These are phyloP conservation scores for Aspergillus coremiiformis DNA, from an alignment of 495 filamentous ascomycete species.

Conservation along the genomic window DNA sequence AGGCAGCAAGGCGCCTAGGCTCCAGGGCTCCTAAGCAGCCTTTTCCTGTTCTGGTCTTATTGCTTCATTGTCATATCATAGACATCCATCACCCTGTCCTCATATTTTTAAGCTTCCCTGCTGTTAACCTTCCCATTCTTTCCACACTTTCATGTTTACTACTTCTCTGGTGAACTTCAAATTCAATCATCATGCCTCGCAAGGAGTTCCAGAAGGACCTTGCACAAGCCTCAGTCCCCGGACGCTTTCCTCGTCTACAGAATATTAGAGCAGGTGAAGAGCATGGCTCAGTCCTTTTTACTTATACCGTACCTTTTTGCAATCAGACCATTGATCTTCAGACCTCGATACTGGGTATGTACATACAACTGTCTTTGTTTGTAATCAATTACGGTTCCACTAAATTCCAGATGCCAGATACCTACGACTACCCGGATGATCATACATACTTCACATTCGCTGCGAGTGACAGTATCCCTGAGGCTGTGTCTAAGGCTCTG, in stretches of 20 bases:
- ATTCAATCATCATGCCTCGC: constrained; percentile 6
- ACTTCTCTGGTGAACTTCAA: neutral
- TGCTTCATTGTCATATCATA: neutral
- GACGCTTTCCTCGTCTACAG: constrained; percentile 31
- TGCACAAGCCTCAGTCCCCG: constrained; percentile 25
- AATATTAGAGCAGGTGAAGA: constrained; percentile 49
- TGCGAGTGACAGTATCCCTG: constrained; percentile 42
- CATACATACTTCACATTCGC: constrained; percentile 57
- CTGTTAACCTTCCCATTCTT: neutral
- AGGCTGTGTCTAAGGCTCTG: constrained; percentile 38
- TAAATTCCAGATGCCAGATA: constrained; percentile 29
- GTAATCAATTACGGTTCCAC: too few species aligned
- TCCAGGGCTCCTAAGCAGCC: neutral
- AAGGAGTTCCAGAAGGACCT: constrained; percentile 34
- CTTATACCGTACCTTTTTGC: constrained; percentile 26
- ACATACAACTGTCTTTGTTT: too few species aligned
- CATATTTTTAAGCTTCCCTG: neutral
- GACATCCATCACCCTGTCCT: neutral
- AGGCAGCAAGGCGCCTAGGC: neutral
- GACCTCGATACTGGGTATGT: constrained; percentile 48
- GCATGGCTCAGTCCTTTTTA: constrained; percentile 56
- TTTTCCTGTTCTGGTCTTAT: neutral
- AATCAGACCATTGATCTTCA: constrained; percentile 39
- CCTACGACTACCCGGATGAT: constrained; percentile 55
- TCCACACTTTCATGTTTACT: neutral